Conservation (phyloP, 352 stramenopile species). For the Pythium aristosporum region DNA sequence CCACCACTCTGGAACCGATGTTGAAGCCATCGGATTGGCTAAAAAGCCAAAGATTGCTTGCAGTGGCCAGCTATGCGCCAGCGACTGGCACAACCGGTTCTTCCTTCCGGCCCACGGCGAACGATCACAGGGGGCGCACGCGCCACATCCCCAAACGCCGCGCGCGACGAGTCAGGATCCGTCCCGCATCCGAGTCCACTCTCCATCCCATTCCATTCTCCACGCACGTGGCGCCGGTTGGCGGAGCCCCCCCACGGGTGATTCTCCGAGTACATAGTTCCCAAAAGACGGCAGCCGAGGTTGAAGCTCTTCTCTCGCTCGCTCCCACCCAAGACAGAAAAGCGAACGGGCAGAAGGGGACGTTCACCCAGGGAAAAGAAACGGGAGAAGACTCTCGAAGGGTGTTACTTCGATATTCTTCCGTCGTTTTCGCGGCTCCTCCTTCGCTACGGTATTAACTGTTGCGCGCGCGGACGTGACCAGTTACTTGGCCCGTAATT, state of each 20-base stretch:
- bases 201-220: no score
- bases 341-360: not conserved
- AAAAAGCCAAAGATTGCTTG: slow-evolving; percentile 8
- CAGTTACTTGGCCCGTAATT: no score
- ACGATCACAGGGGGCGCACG: not conserved
- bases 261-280: not conserved
- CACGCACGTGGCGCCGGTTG: not conserved
- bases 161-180: not conserved
- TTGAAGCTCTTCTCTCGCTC: not conserved
- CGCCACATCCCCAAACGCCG: not conserved
- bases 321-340: not conserved
- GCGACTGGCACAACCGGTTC: not conserved
- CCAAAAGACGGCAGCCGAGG: not conserved
- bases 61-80: not conserved
- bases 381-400: not conserved
- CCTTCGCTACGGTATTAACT: not conserved
- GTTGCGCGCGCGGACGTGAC: no score
- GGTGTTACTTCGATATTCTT: not conserved
- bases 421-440: not conserved
- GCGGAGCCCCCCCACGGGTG: not conserved
- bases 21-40: slow-evolving; percentile 11
- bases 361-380: not conserved
- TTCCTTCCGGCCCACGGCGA: not conserved
- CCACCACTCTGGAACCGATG: not conserved
- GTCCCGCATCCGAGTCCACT: no score